Percentiles rank a stretch among this genome's conserved stretches.
phyloP scores from a whole-genome alignment of 192 early-diverging fungal genomes.

The Backusella luteola region DNA sequence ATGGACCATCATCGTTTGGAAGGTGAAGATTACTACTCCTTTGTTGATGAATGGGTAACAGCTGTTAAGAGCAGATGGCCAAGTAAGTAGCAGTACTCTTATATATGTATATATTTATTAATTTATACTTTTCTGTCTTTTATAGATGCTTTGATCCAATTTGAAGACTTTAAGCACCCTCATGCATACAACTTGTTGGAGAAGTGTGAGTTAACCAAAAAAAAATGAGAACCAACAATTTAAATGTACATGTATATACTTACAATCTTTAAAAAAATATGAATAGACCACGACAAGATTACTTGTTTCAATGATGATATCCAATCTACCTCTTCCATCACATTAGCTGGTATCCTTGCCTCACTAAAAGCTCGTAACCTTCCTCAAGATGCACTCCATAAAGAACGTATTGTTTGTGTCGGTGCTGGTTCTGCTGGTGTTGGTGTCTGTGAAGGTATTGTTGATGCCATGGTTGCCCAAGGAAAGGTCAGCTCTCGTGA shows the following conservation, averaged over 20 bases:
- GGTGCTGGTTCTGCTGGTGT: slow-evolving; percentile 39
- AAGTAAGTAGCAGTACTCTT: slow-evolving; percentile 34
- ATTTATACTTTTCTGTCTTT: neutral
- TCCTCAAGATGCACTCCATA: slow-evolving; percentile 9
- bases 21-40: slow-evolving; percentile 45
- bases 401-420: slow-evolving; percentile 36
- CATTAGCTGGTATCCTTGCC: slow-evolving; percentile 37
- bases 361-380: slow-evolving; percentile 29
- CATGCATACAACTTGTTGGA: slow-evolving; percentile 39
- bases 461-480: slow-evolving; percentile 38
- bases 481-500: slow-evolving; percentile 37
- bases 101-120: neutral
- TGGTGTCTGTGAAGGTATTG: slow-evolving; percentile 40
- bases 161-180: slow-evolving; percentile 42
- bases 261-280: neutral
- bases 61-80: slow-evolving; percentile 54
- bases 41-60: slow-evolving; percentile 55
- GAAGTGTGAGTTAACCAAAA: slow-evolving; percentile 27
- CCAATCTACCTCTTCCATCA: slow-evolving; percentile 39
- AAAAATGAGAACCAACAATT: neutral
- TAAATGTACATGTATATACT: neutral
- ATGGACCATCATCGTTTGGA: slow-evolving; percentile 38
- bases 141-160: slow-evolving; percentile 40
- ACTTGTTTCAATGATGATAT: slow-evolving; percentile 44
- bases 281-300: slow-evolving; percentile 28